Evolutionary conservation across 2,329 filamentous ascomycete genomes (phyloP).

Genomic region (Fusarium devonianum): DNA sequence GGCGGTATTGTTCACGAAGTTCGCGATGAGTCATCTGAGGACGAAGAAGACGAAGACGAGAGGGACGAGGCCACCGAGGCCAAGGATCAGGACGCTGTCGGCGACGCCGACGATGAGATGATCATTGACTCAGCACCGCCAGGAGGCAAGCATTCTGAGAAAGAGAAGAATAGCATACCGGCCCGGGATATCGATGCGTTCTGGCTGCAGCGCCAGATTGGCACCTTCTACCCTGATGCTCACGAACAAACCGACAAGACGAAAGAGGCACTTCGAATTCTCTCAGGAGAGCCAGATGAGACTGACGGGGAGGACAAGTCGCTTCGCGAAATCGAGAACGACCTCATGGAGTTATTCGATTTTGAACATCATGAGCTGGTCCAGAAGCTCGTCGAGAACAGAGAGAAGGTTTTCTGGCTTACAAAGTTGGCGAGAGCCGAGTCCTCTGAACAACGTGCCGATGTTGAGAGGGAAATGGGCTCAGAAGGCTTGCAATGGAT

Average conservation of each 20-base stretch:
- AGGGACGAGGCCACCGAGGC: conserved; percentile 66
- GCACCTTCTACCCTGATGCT: conserved; percentile 85
- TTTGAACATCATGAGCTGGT: conserved; percentile 96
- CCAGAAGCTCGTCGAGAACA: conserved; percentile 87
- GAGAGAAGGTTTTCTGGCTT: conserved; percentile 95
- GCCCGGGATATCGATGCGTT: conserved; percentile 95
- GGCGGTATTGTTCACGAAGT: conserved; percentile 83
- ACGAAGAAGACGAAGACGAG: conserved; percentile 73
- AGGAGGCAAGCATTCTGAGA: conserved; percentile 54
- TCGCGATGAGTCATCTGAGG: conserved; percentile 84
- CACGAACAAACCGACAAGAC: conserved; percentile 95
- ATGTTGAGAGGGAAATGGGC: conserved; percentile 88
- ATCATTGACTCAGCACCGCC: conserved; percentile 74
- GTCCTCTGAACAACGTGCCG: conserved; percentile 75
- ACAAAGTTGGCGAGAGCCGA: conserved; percentile 86
- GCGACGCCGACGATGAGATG: conserved; percentile 80
- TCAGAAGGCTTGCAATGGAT: conserved; percentile 87
- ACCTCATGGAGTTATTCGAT: conserved; percentile 97
- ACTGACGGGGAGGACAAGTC: conserved; percentile 80
- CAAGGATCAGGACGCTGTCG: conserved; percentile 58
- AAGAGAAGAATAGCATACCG: conserved; percentile 70
- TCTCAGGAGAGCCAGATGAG: conserved; percentile 77
- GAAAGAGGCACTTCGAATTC: conserved; percentile 79
- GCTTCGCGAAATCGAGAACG: conserved; percentile 94
- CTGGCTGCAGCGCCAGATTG: conserved; percentile 95